Percentiles rank a stretch among this genome's conserved stretches.
Evolutionary conservation across 305 asterid species (phyloP).

Genomic region (Rubia tinctorum): DNA sequence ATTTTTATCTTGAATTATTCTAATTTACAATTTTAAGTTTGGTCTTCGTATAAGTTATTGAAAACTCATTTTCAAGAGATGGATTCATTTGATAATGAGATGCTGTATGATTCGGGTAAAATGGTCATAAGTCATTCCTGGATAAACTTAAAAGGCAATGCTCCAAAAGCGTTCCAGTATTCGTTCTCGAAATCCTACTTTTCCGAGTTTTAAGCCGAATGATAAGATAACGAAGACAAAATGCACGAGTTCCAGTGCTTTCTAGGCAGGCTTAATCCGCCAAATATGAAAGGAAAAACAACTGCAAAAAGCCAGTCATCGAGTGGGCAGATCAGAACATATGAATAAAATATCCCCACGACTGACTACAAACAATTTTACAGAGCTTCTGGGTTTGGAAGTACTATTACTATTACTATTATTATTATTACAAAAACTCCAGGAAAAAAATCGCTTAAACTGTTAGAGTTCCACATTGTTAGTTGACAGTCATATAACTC

Average conservation of each 20-base stretch:
- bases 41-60: too few species aligned
- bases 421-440: slow-evolving; percentile 1
- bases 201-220: not conserved
- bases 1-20: too few species aligned
- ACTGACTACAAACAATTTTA: not conserved
- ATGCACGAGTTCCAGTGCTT: not conserved
- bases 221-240: not conserved
- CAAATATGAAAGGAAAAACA: not conserved
- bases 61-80: too few species aligned
- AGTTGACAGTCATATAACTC: too few species aligned
- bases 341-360: not conserved
- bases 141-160: too few species aligned
- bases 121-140: too few species aligned
- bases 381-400: not conserved
- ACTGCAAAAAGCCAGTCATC: not conserved
- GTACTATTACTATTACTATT: too few species aligned
- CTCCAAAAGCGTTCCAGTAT: not conserved
- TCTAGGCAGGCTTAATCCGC: not conserved
- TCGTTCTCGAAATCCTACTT: not conserved
- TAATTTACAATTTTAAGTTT: too few species aligned
- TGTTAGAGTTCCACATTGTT: too few species aligned
- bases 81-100: too few species aligned
- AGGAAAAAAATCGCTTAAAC: not conserved
- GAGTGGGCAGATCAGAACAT: not conserved
- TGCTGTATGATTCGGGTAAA: too few species aligned